Evolutionary conservation across 371 early-diverging fungal species (phyloP), one percentile per base, ranked within the genome.

Genomic region (Chytridium lagenaria): DNA sequence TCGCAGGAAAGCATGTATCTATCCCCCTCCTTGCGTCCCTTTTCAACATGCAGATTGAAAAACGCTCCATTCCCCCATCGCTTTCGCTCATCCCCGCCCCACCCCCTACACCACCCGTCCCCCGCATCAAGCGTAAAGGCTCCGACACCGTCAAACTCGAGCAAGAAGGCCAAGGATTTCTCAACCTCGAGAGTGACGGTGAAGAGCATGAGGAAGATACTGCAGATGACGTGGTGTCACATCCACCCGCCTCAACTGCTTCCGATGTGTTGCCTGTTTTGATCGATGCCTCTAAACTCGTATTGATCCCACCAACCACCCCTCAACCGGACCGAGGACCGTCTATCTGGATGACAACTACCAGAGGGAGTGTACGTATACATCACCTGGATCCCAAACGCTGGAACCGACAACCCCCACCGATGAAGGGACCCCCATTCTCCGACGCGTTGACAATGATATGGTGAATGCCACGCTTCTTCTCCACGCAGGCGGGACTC

Each of bases 401-500:
- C n/a, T 33, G 70, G 71, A 33, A 59, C 67, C 68, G 71, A 50
- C 30, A 2, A 49, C 10, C 10, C 49, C 10, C 7, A 12, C 52
- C 12, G 31, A n/a, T 40, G 30, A 16, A n/a, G 37, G 49, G 19
- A 66, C 72, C 22, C 83, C 90, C 28, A 82, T 95, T 30, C 86
- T 93, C 79, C 86, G 95, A 7, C 85, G 92, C 28, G 87, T 91
- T 16, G 94, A 94, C 75, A 89, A 90, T 51, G 90, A 91, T 2
- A 92, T 91, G 75, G 92, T 96, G 50, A 94, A 95, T 74, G 96
- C 94, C 5, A 92, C 93, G 1, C 82, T 89, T 16, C 81, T 96
- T n/a, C 80, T 96, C 34, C 84, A 90, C 19, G 94, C 94, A 28
- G 96, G 96, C 55, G 96, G 95, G 1, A n/a, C 88, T 96, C 15